Percentiles rank a stretch among this genome's conserved stretches.
phyloP scores from a whole-genome alignment of 2,329 filamentous ascomycete genomes.

The Microcyclosporella mali region DNA sequence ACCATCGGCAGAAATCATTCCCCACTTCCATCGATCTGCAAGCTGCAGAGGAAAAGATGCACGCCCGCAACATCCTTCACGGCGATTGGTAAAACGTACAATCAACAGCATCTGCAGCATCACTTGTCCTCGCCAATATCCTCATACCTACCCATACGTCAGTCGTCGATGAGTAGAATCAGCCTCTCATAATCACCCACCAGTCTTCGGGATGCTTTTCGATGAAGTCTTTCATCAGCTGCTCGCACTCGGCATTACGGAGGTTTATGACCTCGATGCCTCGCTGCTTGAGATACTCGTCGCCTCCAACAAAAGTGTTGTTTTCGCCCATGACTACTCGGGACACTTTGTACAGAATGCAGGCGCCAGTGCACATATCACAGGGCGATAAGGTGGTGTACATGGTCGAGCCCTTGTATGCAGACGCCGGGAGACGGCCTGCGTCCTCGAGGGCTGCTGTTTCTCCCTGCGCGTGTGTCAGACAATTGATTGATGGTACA shows the following conservation, averaged over 20 bases:
- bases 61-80: constrained; percentile 31
- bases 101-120: constrained; percentile 2
- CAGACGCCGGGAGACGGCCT: constrained; percentile 62
- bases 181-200: constrained; percentile 22
- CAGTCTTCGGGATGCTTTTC: constrained; percentile 65
- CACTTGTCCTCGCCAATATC: constrained; percentile 33
- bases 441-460: constrained; percentile 70
- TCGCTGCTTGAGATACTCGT: constrained; percentile 60
- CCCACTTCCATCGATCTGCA: constrained; percentile 17
- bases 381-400: constrained; percentile 75
- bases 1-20: constrained; percentile 20
- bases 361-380: constrained; percentile 76
- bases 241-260: constrained; percentile 58
- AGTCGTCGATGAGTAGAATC: constrained; percentile 18
- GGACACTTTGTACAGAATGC: constrained; percentile 66
- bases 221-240: constrained; percentile 67
- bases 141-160: constrained; percentile 31
- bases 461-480: constrained; percentile 52
- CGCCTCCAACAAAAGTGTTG: constrained; percentile 66
- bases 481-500: too few relatives aligned
- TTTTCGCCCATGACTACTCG: constrained; percentile 75
- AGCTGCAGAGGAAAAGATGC: constrained; percentile 31
- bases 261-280: constrained; percentile 70
- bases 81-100: constrained; percentile 29
- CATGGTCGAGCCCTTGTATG: constrained; percentile 70